Evolutionary conservation across 768 basidiomycete genomes (phyloP), one percentile per base, ranked within the genome.

Genomic region (Termitomyces sp.): DNA sequence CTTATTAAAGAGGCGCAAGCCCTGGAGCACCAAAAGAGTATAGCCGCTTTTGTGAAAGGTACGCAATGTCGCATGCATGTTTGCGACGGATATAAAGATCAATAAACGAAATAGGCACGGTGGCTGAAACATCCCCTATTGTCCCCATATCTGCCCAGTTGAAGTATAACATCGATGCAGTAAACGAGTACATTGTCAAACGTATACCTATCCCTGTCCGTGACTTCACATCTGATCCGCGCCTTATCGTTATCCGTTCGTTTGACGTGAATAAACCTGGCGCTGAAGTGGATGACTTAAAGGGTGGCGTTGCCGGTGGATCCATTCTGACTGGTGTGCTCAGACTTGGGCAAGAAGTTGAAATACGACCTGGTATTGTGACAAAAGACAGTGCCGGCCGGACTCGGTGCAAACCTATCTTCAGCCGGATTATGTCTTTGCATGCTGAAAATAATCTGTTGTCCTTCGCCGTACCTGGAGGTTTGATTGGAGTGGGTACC

Each of bases 251-350:
- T 70, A 99, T 99, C 73, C 93, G 96, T 63, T 97, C 94, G 20
- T 99, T 98, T 75, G 97, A 99, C 71, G 96, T 99, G 71, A 99
- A 99, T 82, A 98, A 97, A 73, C 97, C 97, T 12, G 97, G 96
- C 69, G 86, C 95, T 4, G 94, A 94, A 68, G 94, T 98, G 4
- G 90, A 96, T 64, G 97, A 99, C 44, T 82, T 98, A 59, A 96
- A 98, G 75, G 96, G 96, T 58, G 97, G 97, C 68, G 97, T 98
- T 39, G 97, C 97, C 18, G 97, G 97, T 72, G 96, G 97, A 20
- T 94, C 90, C 12, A 96, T 98, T 68, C 81, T 99, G 61, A 91
- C 86, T 5, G 96, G 97, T 66, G 88, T 97, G 24, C 84, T 99
- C 59, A 83, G 81, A 58, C 80, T 98, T 47, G 94, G 97, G 0